Evolutionary conservation across 768 basidiomycete species (phyloP), one percentile per base, ranked within the genome.

Genomic region (Plicaturopsis crispa): DNA sequence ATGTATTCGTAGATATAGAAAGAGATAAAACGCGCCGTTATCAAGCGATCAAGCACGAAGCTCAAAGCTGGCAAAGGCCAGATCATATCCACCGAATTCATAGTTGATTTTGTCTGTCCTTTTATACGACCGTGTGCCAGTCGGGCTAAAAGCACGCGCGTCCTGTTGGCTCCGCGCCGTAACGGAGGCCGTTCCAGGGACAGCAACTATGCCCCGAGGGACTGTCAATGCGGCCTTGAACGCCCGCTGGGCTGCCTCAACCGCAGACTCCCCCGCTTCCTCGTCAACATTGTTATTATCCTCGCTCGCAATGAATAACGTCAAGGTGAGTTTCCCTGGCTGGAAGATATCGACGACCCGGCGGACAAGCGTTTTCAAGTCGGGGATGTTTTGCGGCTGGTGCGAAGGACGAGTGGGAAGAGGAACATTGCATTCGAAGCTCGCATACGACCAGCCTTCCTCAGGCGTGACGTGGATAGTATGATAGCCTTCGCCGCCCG

Each of bases 391-490:
- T 18, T 53, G 57, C 35, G 57, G 48, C 28, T 49, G 43, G 39
- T 57, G 53, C 39, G 62, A 62, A 12, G 65, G 59, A 19, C 59
- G 55, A 31, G 60, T 45, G 31, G 64, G 56, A 31, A 83, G 66
- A 4, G 89, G 89, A n/a, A 96, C 78, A 61, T 99, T 99, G 66
- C 90, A 94, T 63, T 99, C 96, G 66, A 99, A 98, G 52, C 86
- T 90, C 46, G 96, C 96, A 60, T 96, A 99, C 33, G 92, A 96
- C 86, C 91, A 98, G 40, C 88, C 94, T 51, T 87, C 81, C 60
- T 98, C 96, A 19, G 96, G 96, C 1, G 96, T 99, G 43, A 98
- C 94, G 57, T 99, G 96, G 40, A 99, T 94, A 5, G 91, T 97
- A 57, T 89, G 97, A 61, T 99, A 99, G 26, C 94, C 90, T 59